A percentile compares a stretch with the other conserved stretches of the same genome.
Conservation (phyloP, 768 basidiomycete genomes). For the Phlegmacium glaucopus region DNA sequence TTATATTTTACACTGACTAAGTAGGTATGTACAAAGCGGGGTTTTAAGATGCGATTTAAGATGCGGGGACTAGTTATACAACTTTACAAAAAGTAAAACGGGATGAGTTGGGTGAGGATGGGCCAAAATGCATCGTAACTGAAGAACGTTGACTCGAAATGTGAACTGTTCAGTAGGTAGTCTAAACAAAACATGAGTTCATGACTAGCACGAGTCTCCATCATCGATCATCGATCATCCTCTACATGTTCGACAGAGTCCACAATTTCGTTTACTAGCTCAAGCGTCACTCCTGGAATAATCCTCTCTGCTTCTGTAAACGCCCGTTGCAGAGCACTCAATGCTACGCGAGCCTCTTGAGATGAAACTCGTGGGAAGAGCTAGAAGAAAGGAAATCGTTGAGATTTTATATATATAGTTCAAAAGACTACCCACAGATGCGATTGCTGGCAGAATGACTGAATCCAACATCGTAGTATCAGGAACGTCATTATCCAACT, state of each 20-base stretch:
- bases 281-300: slow-evolving; percentile 92
- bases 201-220: not conserved
- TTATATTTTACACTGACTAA: not conserved
- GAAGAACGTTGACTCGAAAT: no score
- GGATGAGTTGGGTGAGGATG: not conserved
- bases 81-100: slow-evolving; percentile 8
- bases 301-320: slow-evolving; percentile 94
- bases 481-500: slow-evolving; percentile 58
- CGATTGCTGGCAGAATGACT: slow-evolving; percentile 93
- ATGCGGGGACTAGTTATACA: not conserved
- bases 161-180: no score
- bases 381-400: slow-evolving; percentile 37
- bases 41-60: no score
- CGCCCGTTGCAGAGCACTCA: slow-evolving; percentile 84
- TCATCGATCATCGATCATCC: slow-evolving; percentile 52
- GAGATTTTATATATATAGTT: not conserved
- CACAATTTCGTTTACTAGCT: slow-evolving; percentile 91
- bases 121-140: no score
- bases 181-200: no score
- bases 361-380: slow-evolving; percentile 90
- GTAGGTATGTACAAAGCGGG: slow-evolving; percentile 1
- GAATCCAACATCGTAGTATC: slow-evolving; percentile 95
- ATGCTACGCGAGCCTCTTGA: slow-evolving; percentile 84
- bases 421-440: slow-evolving; percentile 61
- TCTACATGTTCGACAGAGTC: slow-evolving; percentile 91